A percentile compares a stretch with the other conserved stretches of the same genome.
These are phyloP conservation scores for Globisporangium barbulae DNA, from an alignment of 352 stramenopile species.

Conservation along the genomic window DNA sequence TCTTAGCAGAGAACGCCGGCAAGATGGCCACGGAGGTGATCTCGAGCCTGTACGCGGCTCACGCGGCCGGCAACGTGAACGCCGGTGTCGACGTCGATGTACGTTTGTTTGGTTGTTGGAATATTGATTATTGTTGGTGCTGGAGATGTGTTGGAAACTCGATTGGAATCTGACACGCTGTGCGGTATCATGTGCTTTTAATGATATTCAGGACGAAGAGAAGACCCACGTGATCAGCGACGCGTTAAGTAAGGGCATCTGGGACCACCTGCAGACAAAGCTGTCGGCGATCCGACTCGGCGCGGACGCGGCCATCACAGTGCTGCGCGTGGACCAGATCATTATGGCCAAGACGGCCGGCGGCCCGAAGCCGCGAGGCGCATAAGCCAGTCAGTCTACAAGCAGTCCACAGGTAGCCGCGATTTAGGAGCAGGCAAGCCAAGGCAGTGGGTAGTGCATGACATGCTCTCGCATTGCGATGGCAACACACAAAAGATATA, in stretches of 20 bases:
- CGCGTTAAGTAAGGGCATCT: slow-evolving; percentile 71
- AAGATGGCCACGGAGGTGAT: slow-evolving; percentile 94
- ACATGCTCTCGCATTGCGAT: neutral
- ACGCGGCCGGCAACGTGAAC: slow-evolving; percentile 90
- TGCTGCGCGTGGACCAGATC: slow-evolving; percentile 99
- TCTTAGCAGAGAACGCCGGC: slow-evolving; percentile 97
- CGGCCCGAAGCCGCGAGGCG: slow-evolving; percentile 90
- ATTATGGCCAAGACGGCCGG: slow-evolving; percentile 98
- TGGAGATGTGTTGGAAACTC: neutral
- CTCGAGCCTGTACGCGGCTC: slow-evolving; percentile 92
- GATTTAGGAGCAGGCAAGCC: neutral
- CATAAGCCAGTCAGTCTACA: slow-evolving; percentile 14
- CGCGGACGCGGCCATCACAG: slow-evolving; percentile 96
- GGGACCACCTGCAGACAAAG: slow-evolving; percentile 97
- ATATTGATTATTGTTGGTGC: neutral
- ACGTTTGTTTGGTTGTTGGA: slow-evolving; percentile 17
- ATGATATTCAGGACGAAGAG: slow-evolving; percentile 46
- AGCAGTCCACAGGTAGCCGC: neutral
- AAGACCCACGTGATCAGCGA: slow-evolving; percentile 82
- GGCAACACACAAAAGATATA: slow-evolving; percentile 1
- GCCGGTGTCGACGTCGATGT: slow-evolving; percentile 95
- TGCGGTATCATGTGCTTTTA: slow-evolving; percentile 12
- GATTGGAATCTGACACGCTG: slow-evolving; percentile 19
- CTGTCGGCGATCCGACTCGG: slow-evolving; percentile 95
- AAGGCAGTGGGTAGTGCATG: neutral